phyloP scores from a whole-genome alignment of 78 protist genomes.

The Acrasis kona region DNA sequence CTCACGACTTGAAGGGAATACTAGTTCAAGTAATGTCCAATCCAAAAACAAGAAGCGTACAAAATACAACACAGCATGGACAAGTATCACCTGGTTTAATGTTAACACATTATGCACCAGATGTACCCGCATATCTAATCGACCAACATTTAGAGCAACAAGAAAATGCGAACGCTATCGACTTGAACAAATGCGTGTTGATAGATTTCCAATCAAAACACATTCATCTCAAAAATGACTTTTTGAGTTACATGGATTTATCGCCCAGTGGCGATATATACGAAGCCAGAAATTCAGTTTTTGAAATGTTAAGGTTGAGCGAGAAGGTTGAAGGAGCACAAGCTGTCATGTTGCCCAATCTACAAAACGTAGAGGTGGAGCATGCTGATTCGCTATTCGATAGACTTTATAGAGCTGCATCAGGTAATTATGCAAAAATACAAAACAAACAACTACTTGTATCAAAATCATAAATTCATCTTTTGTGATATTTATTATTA shows the following conservation, averaged over 20 bases:
- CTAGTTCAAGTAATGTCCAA: background rate
- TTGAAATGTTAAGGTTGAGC: background rate
- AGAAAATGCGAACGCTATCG: background rate
- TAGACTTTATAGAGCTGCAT: background rate
- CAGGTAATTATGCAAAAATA: constrained; percentile 2
- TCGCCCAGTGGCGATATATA: background rate
- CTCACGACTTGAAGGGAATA: background rate
- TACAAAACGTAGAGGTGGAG: background rate
- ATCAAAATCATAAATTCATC: no score
- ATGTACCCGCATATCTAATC: constrained; percentile 15
- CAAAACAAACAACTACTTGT: no score
- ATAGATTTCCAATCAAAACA: background rate
- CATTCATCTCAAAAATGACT: no score
- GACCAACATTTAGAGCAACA: background rate
- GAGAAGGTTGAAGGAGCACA: background rate
- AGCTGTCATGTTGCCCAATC: background rate
- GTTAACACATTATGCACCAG: constrained; percentile 50
- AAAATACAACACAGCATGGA: background rate
- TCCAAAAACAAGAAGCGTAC: background rate
- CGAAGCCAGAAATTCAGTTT: constrained; percentile 1
- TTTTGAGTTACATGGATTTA: background rate
- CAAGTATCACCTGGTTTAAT: constrained; percentile 14
- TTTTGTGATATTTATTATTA: no score
- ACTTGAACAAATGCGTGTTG: background rate
- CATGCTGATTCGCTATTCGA: background rate